Conservation (phyloP, 148 eudicot species). For the Cornus kousa region DNA sequence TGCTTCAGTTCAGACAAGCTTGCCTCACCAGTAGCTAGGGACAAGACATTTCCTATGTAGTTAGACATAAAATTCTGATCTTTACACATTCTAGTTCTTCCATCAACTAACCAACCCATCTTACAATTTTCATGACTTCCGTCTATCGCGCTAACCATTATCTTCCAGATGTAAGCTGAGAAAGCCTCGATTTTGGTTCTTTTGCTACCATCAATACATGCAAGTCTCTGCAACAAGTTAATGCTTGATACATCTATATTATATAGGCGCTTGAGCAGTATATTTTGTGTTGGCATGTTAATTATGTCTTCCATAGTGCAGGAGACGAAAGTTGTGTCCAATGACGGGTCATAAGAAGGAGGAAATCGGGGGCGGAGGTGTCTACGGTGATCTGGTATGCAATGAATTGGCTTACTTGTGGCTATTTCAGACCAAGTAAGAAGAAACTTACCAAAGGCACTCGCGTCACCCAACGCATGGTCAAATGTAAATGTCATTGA, state of each 20-base stretch:
- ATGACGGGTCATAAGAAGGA: slow-evolving; percentile 22
- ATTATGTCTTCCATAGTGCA: slow-evolving; percentile 33
- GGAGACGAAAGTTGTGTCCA: slow-evolving; percentile 30
- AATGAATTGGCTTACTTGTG: slow-evolving; percentile 11
- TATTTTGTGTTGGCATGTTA: slow-evolving; percentile 19
- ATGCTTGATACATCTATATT: slow-evolving; percentile 27
- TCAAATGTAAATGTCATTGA: slow-evolving; percentile 34
- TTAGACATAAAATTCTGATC: slow-evolving; percentile 23
- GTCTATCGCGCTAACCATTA: slow-evolving; percentile 18
- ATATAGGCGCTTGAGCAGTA: slow-evolving; percentile 31
- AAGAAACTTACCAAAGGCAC: slow-evolving; percentile 35
- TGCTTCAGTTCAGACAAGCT: slow-evolving; percentile 14
- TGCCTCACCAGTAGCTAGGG: slow-evolving; percentile 28
- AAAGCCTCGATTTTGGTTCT: slow-evolving; percentile 40
- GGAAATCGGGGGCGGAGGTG: slow-evolving; percentile 25
- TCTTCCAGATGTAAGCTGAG: slow-evolving; percentile 38
- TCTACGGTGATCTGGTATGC: slow-evolving; percentile 28
- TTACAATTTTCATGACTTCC: slow-evolving; percentile 19
- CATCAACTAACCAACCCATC: slow-evolving; percentile 38
- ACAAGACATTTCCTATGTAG: slow-evolving; percentile 35
- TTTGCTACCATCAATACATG: slow-evolving; percentile 18
- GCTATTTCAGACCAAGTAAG: slow-evolving; percentile 33
- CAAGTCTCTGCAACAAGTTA: slow-evolving; percentile 24
- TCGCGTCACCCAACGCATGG: slow-evolving; percentile 38
- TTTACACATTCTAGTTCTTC: slow-evolving; percentile 23